These are phyloP conservation scores for Aureobasidium namibiae DNA, from an alignment of 2,329 filamentous ascomycete species.

Conservation along the genomic window DNA sequence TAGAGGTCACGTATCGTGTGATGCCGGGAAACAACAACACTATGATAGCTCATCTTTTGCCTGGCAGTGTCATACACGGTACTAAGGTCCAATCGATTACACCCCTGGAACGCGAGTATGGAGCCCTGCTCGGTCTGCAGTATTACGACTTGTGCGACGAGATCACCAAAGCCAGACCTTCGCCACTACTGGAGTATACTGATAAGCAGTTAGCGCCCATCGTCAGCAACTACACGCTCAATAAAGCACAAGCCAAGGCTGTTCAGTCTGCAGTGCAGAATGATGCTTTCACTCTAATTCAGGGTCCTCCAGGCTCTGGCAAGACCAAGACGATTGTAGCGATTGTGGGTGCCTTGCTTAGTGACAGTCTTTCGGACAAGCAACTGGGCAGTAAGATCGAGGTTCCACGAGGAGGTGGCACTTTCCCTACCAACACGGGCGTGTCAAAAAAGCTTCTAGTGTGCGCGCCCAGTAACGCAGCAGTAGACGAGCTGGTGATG, in stretches of 20 bases:
- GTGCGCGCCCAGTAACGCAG: constrained; percentile 96
- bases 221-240: constrained; percentile 72
- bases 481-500: constrained; percentile 91
- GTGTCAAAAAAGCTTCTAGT: constrained; percentile 79
- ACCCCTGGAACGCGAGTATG: constrained; percentile 91
- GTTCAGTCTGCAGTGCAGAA: constrained; percentile 90
- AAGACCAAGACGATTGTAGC: constrained; percentile 98
- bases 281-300: constrained; percentile 92
- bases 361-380: constrained; percentile 44
- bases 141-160: constrained; percentile 96
- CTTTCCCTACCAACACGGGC: constrained; percentile 19
- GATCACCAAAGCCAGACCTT: constrained; percentile 80
- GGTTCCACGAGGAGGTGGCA: constrained; percentile 26
- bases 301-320: constrained; percentile 90
- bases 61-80: constrained; percentile 62
- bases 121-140: constrained; percentile 78
- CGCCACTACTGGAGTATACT: constrained; percentile 73
- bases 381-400: constrained; percentile 25
- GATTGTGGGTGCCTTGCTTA: constrained; percentile 82
- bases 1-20: constrained; percentile 82
- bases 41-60: constrained; percentile 44
- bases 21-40: constrained; percentile 41
- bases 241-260: constrained; percentile 81
- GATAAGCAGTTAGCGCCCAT: constrained; percentile 62
- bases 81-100: constrained; percentile 88